phyloP scores from a whole-genome alignment of 2,329 filamentous ascomycete genomes.

The Decorospora gaudefroyi region DNA sequence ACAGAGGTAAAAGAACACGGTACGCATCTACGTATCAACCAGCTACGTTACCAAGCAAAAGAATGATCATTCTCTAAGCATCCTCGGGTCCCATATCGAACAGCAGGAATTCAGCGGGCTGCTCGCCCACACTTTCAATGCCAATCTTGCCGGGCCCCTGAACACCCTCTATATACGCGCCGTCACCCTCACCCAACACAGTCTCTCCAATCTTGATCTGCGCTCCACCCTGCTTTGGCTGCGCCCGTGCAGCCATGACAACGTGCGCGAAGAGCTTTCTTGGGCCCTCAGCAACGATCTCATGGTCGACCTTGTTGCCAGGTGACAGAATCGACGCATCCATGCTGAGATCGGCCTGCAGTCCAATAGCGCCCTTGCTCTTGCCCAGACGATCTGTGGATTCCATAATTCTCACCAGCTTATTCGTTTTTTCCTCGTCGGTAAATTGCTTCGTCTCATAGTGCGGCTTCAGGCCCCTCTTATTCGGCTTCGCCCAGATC shows the following conservation, averaged over 20 bases:
- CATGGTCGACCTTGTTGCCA: conserved; percentile 69
- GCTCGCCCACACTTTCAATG: conserved; percentile 55
- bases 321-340: conserved; percentile 73
- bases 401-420: conserved; percentile 75
- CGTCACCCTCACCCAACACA: conserved; percentile 75
- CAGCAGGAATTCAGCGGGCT: conserved; percentile 54
- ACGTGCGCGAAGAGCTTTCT: conserved; percentile 80
- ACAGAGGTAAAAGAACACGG: too few species aligned
- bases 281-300: conserved; percentile 65
- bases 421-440: conserved; percentile 72
- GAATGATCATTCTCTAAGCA: too few species aligned
- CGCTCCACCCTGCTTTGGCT: conserved; percentile 69
- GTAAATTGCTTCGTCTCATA: conserved; percentile 77
- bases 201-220: conserved; percentile 72
- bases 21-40: too few species aligned
- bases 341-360: conserved; percentile 86
- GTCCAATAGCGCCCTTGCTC: conserved; percentile 72
- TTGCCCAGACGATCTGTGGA: conserved; percentile 67
- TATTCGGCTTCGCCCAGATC: conserved; percentile 85
- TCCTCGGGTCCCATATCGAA: conserved; percentile 54
- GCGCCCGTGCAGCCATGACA: conserved; percentile 64
- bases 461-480: conserved; percentile 68
- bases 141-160: conserved; percentile 52
- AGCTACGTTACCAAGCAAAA: too few species aligned
- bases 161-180: conserved; percentile 68